Percentiles rank a stretch among this genome's conserved stretches.
Conservation (phyloP, 371 early-diverging fungal genomes). For the Encephalitozoon romaleae region DNA sequence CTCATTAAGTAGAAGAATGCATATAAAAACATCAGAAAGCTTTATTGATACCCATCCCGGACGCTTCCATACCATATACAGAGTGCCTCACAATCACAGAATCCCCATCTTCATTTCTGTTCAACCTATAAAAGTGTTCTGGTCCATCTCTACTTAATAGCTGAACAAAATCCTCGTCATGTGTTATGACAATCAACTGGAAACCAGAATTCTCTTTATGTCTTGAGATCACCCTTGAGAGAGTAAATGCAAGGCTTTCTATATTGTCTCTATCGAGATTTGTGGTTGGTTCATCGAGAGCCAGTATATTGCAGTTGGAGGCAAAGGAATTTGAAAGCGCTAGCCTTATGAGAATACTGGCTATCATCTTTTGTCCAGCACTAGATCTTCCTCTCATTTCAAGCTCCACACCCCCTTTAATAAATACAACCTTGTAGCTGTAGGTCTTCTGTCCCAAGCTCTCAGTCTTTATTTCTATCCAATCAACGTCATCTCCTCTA, state of each 20-base stretch:
- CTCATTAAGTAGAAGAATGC: constrained; percentile 35
- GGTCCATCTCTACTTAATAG: constrained; percentile 65
- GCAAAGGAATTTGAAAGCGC: constrained; percentile 92
- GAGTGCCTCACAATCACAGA: constrained; percentile 44
- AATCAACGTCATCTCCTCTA: constrained; percentile 72
- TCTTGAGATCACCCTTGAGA: constrained; percentile 60
- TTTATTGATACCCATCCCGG: background rate
- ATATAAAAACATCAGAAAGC: background rate
- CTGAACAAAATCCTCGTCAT: constrained; percentile 91
- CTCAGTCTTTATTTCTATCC: constrained; percentile 46
- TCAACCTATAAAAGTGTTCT: constrained; percentile 57
- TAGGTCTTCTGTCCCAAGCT: constrained; percentile 32
- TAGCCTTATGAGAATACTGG: constrained; percentile 85
- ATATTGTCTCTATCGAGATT: constrained; percentile 90
- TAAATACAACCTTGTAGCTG: constrained; percentile 63
- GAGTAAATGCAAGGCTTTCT: constrained; percentile 72
- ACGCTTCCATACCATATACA: background rate
- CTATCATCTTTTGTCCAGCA: constrained; percentile 95
- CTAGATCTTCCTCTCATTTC: constrained; percentile 95
- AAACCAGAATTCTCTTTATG: constrained; percentile 69
- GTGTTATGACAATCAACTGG: constrained; percentile 95
- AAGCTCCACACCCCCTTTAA: constrained; percentile 74
- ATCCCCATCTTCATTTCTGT: constrained; percentile 49
- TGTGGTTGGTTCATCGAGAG: constrained; percentile 97
- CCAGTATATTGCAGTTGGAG: constrained; percentile 81